A percentile compares a stretch with the other conserved stretches of the same genome.
phyloP scores from a whole-genome alignment of 305 asterid genomes.

The Fraxinus dipetala region DNA sequence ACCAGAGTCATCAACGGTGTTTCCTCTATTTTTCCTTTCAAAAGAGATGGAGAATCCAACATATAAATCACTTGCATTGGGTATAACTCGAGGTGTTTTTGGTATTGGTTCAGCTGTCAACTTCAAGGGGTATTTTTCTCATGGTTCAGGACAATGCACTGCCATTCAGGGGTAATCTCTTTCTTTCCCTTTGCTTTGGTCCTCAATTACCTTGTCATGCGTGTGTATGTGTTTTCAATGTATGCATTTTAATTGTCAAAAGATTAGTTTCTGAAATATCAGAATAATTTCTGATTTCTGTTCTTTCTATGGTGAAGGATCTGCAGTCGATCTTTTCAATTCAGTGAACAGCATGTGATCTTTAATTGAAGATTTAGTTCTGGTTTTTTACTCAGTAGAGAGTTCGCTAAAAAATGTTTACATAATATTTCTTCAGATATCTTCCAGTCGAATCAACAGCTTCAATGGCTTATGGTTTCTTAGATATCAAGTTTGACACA shows the following conservation, averaged over 20 bases:
- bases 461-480: conserved; percentile 80
- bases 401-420: conserved; percentile 19
- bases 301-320: background rate
- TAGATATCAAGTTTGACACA: conserved; percentile 56
- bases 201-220: conserved; percentile 1
- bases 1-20: conserved; percentile 61
- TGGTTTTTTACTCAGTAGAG: conserved; percentile 8
- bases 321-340: background rate
- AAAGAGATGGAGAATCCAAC: conserved; percentile 61
- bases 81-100: conserved; percentile 77
- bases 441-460: conserved; percentile 59
- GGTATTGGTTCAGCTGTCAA: conserved; percentile 83
- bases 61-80: conserved; percentile 58
- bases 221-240: background rate
- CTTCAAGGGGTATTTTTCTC: conserved; percentile 50
- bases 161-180: conserved; percentile 49
- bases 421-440: conserved; percentile 51
- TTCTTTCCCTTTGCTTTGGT: conserved; percentile 7
- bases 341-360: background rate
- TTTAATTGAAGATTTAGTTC: conserved; percentile 4
- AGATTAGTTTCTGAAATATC: background rate
- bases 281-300: background rate
- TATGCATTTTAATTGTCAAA: conserved; percentile 12
- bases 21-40: conserved; percentile 73
- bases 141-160: conserved; percentile 30